phyloP scores from a whole-genome alignment of 305 asterid genomes.

The Fraxinus sp. region DNA sequence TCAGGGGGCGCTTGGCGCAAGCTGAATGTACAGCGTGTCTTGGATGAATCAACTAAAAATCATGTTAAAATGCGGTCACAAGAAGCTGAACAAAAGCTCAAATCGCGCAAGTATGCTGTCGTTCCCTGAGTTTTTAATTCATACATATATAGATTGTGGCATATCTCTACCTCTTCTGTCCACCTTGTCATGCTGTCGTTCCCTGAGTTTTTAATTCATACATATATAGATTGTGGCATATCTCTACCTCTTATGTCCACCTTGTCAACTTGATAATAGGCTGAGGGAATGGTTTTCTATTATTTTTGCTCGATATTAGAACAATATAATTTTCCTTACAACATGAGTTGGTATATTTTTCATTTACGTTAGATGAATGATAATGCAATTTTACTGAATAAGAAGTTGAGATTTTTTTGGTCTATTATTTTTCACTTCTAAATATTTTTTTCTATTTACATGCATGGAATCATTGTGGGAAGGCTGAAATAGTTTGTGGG shows the following conservation, averaged over 20 bases:
- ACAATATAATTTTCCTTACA: neutral
- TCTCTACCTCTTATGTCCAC: neutral
- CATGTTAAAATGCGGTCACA: slow-evolving; percentile 87
- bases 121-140: neutral
- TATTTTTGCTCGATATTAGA: neutral
- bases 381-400: neutral
- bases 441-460: neutral
- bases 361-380: neutral
- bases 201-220: neutral
- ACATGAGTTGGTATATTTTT: neutral
- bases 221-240: neutral
- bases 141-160: neutral
- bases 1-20: slow-evolving; percentile 93
- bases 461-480: neutral
- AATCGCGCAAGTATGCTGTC: slow-evolving; percentile 68
- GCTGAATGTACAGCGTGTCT: slow-evolving; percentile 84
- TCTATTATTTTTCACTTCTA: neutral
- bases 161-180: neutral
- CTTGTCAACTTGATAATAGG: slow-evolving; percentile 7
- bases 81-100: slow-evolving; percentile 82
- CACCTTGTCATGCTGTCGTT: slow-evolving; percentile 14
- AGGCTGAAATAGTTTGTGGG: neutral
- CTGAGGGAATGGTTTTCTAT: neutral
- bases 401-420: neutral
- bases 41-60: slow-evolving; percentile 87